These are phyloP conservation scores for Verruconis gallopava DNA, from an alignment of 2,329 filamentous ascomycete genomes.

Conservation along the genomic window DNA sequence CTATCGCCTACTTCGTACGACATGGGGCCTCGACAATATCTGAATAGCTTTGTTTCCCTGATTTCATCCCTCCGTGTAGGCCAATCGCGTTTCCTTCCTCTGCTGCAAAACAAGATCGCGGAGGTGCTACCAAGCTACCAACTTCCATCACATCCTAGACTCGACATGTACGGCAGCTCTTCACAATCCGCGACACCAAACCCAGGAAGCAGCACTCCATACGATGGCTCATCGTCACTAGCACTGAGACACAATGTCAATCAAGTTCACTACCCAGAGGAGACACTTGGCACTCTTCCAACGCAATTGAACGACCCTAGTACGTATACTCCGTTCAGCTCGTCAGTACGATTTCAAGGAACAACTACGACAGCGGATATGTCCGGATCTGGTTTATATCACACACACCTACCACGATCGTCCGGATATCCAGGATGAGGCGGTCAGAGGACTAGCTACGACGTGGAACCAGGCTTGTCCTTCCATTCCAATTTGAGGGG, in stretches of 20 bases:
- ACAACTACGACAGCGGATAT: constrained; percentile 1
- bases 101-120: constrained; percentile 52
- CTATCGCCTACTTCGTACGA: constrained; percentile 46
- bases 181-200: neutral
- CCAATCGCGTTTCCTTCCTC: constrained; percentile 61
- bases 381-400: constrained; percentile 2
- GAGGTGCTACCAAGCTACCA: constrained; percentile 8
- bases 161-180: constrained; percentile 4
- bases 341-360: neutral
- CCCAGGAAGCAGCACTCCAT: constrained; percentile 2
- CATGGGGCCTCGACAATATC: constrained; percentile 57
- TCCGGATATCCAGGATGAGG: constrained; percentile 4
- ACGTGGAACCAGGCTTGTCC: too few species aligned
- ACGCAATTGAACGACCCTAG: constrained; percentile 2
- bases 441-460: too few species aligned
- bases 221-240: constrained; percentile 1
- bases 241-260: constrained; percentile 2
- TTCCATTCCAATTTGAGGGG: too few species aligned
- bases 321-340: constrained; percentile 4
- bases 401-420: constrained; percentile 5
- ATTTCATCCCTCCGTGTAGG: constrained; percentile 61
- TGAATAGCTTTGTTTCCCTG: constrained; percentile 53
- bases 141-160: constrained; percentile 5
- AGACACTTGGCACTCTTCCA: neutral
- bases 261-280: constrained; percentile 5